These are phyloP conservation scores for Russula griseocarnosa DNA, from an alignment of 768 basidiomycete species.

Conservation along the genomic window DNA sequence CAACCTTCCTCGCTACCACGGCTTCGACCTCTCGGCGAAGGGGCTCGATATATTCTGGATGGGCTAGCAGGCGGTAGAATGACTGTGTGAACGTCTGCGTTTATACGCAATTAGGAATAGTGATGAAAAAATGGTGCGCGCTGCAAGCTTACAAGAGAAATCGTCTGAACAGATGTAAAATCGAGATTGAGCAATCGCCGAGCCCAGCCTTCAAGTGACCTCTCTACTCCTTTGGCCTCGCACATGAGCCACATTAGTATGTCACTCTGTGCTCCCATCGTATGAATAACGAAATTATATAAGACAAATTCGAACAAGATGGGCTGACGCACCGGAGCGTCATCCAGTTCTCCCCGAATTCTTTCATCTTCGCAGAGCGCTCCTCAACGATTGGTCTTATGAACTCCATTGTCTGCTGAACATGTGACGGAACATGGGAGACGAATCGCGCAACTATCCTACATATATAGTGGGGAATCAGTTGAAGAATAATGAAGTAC, in stretches of 20 bases:
- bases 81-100: conserved; percentile 13
- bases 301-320: background rate
- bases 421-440: conserved; percentile 8
- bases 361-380: conserved; percentile 17
- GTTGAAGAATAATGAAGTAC: conserved; percentile 22
- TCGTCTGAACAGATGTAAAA: no score
- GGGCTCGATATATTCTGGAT: conserved; percentile 30
- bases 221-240: conserved; percentile 33
- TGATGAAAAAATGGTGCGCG: no score
- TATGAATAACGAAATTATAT: background rate
- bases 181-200: background rate
- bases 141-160: no score
- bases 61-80: conserved; percentile 29
- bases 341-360: conserved; percentile 15
- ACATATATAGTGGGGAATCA: conserved; percentile 14
- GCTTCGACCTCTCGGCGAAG: conserved; percentile 31
- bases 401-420: background rate
- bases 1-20: conserved; percentile 27
- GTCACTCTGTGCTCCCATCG: conserved; percentile 35
- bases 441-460: conserved; percentile 32
- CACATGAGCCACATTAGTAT: conserved; percentile 42
- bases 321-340: conserved; percentile 6
- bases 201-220: conserved; percentile 32
- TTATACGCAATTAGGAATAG: background rate
- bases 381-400: conserved; percentile 15